Percentiles rank a stretch among this genome's conserved stretches.
Evolutionary conservation across 805 yeast genomes (phyloP).

Genomic region (Starmerella etchellsii): DNA sequence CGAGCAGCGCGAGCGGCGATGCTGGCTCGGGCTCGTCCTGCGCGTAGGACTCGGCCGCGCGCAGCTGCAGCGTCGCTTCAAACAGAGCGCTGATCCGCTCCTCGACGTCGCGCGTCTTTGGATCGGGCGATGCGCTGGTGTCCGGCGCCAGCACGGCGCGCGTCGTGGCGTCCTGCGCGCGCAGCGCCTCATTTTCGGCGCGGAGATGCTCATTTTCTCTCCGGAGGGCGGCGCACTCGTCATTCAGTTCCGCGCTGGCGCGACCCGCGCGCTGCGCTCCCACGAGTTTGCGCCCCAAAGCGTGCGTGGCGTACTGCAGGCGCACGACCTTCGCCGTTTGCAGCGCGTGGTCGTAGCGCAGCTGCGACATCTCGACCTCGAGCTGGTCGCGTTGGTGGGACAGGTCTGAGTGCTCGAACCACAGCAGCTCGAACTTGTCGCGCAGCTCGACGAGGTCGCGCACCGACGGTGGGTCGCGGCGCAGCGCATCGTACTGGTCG

Average conservation of each 20-base stretch:
- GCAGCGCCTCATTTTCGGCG: slow-evolving; percentile 1
- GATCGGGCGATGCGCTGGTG: background rate
- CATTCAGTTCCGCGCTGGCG: slow-evolving; percentile 4
- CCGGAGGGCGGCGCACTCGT: slow-evolving; percentile 4
- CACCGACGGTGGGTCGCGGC: background rate
- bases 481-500: slow-evolving; percentile 1
- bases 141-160: background rate
- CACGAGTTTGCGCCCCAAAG: slow-evolving; percentile 15
- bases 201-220: background rate
- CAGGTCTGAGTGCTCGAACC: slow-evolving; percentile 12
- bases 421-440: slow-evolving; percentile 10
- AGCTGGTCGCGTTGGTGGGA: slow-evolving; percentile 14
- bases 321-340: slow-evolving; percentile 13
- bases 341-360: slow-evolving; percentile 17
- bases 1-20: slow-evolving; percentile 2
- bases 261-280: slow-evolving; percentile 5
- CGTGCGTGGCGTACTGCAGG: slow-evolving; percentile 15
- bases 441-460: slow-evolving; percentile 9
- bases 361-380: slow-evolving; percentile 11
- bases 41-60: background rate
- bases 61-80: background rate
- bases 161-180: background rate
- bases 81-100: slow-evolving; percentile 2
- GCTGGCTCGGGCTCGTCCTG: background rate
- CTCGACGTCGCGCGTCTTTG: slow-evolving; percentile 2